Conservation (phyloP, 1,139 yeast genomes). For the Debaryomyces sp. region DNA sequence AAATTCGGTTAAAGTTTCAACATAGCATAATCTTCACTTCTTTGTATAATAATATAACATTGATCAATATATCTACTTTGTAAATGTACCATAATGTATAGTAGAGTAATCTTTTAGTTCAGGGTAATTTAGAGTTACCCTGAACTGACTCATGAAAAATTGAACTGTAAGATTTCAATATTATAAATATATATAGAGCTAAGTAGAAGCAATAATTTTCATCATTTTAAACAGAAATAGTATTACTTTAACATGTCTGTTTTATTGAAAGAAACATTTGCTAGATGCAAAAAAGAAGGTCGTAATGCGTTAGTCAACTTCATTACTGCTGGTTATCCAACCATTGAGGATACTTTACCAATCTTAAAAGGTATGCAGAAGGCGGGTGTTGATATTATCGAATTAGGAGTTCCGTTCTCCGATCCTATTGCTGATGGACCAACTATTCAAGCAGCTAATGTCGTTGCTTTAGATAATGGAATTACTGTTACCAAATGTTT, state of each 20-base stretch:
- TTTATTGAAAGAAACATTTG: conserved; percentile 69
- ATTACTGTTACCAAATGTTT: conserved; percentile 70
- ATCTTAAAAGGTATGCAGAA: conserved; percentile 85
- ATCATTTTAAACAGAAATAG: not conserved
- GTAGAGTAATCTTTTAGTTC: not conserved
- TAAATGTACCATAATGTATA: conserved; percentile 1
- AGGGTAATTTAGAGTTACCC: conserved; percentile 24
- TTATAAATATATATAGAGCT: not conserved
- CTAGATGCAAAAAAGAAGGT: conserved; percentile 67
- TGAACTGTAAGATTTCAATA: not conserved
- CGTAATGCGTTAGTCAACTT: conserved; percentile 91
- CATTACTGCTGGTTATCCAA: conserved; percentile 93
- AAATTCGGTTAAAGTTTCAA: not conserved
- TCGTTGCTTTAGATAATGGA: conserved; percentile 77
- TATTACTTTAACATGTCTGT: conserved; percentile 53
- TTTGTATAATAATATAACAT: not conserved
- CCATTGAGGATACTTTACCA: conserved; percentile 84
- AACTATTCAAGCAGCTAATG: conserved; percentile 87
- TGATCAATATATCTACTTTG: not conserved
- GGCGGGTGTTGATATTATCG: conserved; percentile 95
- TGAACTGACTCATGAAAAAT: conserved; percentile 33
- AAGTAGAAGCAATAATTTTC: not conserved
- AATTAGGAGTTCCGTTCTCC: conserved; percentile 95
- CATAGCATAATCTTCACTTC: conserved; percentile 6
- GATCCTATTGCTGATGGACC: conserved; percentile 99